Evolutionary conservation across 495 filamentous ascomycete species (phyloP).

Genomic region (Trichoderma erinaceum): DNA sequence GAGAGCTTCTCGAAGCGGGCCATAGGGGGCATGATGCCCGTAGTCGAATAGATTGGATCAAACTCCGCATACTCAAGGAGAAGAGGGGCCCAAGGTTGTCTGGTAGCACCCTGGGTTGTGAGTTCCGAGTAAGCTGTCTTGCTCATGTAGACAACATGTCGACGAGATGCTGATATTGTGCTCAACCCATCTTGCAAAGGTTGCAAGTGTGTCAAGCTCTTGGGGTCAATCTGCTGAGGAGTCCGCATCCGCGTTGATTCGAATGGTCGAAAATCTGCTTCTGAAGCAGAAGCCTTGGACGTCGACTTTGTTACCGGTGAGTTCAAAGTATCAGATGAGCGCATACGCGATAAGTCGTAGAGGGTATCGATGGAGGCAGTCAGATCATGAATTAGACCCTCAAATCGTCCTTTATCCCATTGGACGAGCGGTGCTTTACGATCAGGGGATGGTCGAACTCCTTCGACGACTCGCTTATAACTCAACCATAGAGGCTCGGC

Average conservation of each 20-base stretch:
- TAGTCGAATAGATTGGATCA: constrained; percentile 56
- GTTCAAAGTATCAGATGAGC: constrained; percentile 41
- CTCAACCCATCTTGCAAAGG: constrained; percentile 34
- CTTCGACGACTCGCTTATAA: constrained; percentile 38
- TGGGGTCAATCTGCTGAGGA: constrained; percentile 47
- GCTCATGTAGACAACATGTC: constrained; percentile 51
- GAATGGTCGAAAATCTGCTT: constrained; percentile 43
- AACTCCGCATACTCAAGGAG: constrained; percentile 62
- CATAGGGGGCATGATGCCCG: constrained; percentile 57
- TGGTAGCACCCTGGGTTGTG: constrained; percentile 26
- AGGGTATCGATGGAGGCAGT: constrained; percentile 84
- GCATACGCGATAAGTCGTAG: constrained; percentile 75
- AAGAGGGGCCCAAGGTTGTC: constrained; percentile 44
- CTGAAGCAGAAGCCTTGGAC: constrained; percentile 26
- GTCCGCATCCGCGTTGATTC: constrained; percentile 50
- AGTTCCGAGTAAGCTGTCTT: constrained; percentile 39
- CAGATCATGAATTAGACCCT: constrained; percentile 68
- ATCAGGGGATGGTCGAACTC: constrained; percentile 36
- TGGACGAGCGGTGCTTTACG: constrained; percentile 43
- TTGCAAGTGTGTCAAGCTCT: constrained; percentile 35
- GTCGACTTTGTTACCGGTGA: constrained; percentile 23
- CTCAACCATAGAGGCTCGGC: constrained; percentile 70
- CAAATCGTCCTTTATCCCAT: constrained; percentile 56
- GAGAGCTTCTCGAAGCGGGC: constrained; percentile 59
- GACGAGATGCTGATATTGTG: constrained; percentile 22